phyloP scores from a whole-genome alignment of 805 yeast genomes.

The Metschnikowia koreensis region DNA sequence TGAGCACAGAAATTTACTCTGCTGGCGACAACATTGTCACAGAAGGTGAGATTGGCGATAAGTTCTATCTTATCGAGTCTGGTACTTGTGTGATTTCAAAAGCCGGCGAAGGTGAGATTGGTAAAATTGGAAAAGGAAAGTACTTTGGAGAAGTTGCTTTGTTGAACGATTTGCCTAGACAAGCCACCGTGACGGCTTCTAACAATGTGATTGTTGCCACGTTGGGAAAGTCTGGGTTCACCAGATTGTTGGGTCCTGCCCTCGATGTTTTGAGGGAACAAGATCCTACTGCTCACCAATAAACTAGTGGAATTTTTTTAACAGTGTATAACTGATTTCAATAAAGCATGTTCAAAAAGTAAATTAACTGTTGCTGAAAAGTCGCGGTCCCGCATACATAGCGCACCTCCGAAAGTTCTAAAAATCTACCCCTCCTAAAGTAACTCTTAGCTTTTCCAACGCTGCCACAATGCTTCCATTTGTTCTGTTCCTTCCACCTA shows the following conservation, averaged over 20 bases:
- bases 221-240: conserved; percentile 87
- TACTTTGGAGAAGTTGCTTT: conserved; percentile 97
- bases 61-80: conserved; percentile 51
- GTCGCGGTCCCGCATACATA: background rate
- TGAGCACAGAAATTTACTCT: conserved; percentile 70
- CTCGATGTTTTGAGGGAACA: conserved; percentile 82
- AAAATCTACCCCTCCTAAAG: background rate
- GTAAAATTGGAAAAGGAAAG: conserved; percentile 70
- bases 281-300: conserved; percentile 61
- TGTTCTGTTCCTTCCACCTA: conserved; percentile 18
- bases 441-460: background rate
- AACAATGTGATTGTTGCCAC: conserved; percentile 84
- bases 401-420: background rate
- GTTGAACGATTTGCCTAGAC: conserved; percentile 87
- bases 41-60: conserved; percentile 72
- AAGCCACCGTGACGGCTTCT: conserved; percentile 84
- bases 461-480: conserved; percentile 16
- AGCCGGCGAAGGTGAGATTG: conserved; percentile 58
- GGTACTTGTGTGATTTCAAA: conserved; percentile 80
- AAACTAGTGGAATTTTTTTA: background rate
- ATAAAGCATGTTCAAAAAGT: background rate
- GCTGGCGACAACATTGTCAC: conserved; percentile 72
- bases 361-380: too few relatives aligned
- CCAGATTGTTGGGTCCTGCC: conserved; percentile 90
- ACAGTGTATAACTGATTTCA: background rate